Percentiles rank a stretch among this genome's conserved stretches.
Evolutionary conservation across 345 rosid species (phyloP).

Genomic region (Arabis hirsuta): DNA sequence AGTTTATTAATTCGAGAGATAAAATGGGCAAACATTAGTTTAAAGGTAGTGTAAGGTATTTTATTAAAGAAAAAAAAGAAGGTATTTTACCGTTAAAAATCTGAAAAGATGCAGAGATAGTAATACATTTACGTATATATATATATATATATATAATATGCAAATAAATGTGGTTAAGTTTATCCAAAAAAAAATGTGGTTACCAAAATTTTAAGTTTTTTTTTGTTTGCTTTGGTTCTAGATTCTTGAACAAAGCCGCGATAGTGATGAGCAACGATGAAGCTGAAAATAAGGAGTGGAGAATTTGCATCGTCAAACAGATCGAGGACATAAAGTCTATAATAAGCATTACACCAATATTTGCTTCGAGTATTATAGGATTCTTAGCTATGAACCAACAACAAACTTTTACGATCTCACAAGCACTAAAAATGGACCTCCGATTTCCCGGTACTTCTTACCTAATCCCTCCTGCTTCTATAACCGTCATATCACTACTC

Average conservation of each 20-base stretch:
- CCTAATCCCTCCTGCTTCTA: constrained; percentile 54
- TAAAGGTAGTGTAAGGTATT: no score
- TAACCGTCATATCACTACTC: constrained; percentile 42
- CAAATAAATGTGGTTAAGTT: background rate
- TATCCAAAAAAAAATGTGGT: background rate
- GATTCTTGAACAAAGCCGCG: constrained; percentile 57
- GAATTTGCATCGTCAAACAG: constrained; percentile 47
- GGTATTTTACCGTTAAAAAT: background rate
- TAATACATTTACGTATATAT: background rate
- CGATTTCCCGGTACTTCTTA: constrained; percentile 45
- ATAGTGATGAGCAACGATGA: constrained; percentile 45
- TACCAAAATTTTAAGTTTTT: background rate
- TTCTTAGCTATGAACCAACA: constrained; percentile 53
- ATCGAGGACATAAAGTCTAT: constrained; percentile 54
- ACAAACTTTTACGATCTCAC: constrained; percentile 48
- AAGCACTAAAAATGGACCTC: constrained; percentile 55
- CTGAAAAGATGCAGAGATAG: background rate
- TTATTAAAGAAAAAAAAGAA: background rate
- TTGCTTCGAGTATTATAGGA: constrained; percentile 48
- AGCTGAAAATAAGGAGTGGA: constrained; percentile 41
- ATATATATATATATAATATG: background rate
- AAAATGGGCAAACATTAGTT: background rate
- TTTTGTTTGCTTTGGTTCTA: background rate
- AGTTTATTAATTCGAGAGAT: background rate
- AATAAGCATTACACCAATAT: constrained; percentile 52